Conservation (phyloP, 208 protist genomes). For the Wallacemonas rigidus region DNA sequence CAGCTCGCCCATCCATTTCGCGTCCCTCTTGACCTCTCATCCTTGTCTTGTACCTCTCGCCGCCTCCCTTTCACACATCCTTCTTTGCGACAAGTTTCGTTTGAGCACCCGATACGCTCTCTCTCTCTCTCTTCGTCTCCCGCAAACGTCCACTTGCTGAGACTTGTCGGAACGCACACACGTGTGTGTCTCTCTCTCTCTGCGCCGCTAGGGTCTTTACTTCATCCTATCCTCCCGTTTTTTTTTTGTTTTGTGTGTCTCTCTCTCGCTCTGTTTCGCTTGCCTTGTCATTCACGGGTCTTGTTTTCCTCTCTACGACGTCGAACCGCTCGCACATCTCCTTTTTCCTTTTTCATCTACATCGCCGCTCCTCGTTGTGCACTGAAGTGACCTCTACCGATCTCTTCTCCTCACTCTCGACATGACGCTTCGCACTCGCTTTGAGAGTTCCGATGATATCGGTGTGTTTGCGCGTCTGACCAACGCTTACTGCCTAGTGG, state of each 20-base stretch:
- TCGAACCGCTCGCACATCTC: conserved; percentile 3
- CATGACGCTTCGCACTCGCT: conserved; percentile 96
- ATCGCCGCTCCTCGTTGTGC: background rate
- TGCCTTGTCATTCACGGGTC: background rate
- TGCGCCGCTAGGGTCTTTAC: too few species aligned
- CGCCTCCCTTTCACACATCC: too few species aligned
- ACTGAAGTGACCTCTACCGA: background rate
- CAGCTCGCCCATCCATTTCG: too few species aligned
- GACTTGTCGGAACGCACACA: too few species aligned
- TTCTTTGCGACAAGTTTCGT: too few species aligned
- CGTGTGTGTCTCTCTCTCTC: too few species aligned
- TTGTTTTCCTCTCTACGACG: background rate
- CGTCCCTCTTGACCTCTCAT: too few species aligned
- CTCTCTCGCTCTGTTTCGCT: background rate
- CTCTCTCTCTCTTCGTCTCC: too few species aligned
- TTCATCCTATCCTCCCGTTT: background rate
- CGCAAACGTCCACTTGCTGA: too few species aligned
- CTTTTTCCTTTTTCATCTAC: conserved; percentile 24
- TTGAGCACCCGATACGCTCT: too few species aligned
- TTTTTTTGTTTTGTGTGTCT: conserved; percentile 13
- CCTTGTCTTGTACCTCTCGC: too few species aligned
- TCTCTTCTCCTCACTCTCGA: background rate
- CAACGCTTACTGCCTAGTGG: conserved; percentile 99
- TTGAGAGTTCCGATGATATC: conserved; percentile 99
- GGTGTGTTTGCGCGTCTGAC: conserved; percentile 99